A percentile compares a stretch with the other conserved stretches of the same genome.
These are phyloP conservation scores for Huntiella abstrusa DNA, from an alignment of 2,329 filamentous ascomycete species.

Conservation along the genomic window DNA sequence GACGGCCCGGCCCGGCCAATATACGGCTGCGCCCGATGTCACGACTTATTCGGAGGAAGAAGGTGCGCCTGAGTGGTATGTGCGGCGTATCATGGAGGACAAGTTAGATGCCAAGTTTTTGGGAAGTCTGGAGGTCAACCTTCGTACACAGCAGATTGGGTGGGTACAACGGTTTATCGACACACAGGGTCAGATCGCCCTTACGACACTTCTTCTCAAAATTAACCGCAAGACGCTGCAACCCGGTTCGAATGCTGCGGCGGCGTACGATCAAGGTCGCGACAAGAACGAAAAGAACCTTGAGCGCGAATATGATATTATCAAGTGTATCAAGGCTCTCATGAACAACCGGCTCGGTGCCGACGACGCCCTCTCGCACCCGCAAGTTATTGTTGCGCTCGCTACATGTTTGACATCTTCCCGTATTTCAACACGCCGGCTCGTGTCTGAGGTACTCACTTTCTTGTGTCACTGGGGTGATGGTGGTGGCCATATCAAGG, in stretches of 20 bases:
- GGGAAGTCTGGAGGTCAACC: constrained; percentile 79
- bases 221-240: constrained; percentile 73
- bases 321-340: constrained; percentile 89
- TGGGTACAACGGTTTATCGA: constrained; percentile 97
- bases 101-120: constrained; percentile 80
- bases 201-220: constrained; percentile 84
- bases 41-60: constrained; percentile 76
- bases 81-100: constrained; percentile 91
- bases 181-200: constrained; percentile 86
- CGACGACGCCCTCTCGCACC: constrained; percentile 79
- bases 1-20: constrained; percentile 53
- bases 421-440: constrained; percentile 74
- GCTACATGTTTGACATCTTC: constrained; percentile 75
- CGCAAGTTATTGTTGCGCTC: constrained; percentile 75
- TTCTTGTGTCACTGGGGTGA: constrained; percentile 91
- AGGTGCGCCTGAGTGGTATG: constrained; percentile 94
- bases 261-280: constrained; percentile 33
- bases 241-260: constrained; percentile 34
- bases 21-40: constrained; percentile 43
- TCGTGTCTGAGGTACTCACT: constrained; percentile 89
- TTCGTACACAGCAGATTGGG: constrained; percentile 88
- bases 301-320: constrained; percentile 87
- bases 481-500: constrained; percentile 76
- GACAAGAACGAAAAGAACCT: constrained; percentile 65
- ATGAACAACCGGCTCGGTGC: constrained; percentile 99